Evolutionary conservation across 352 stramenopile species (phyloP).

Genomic region (Pythium brassicae): DNA sequence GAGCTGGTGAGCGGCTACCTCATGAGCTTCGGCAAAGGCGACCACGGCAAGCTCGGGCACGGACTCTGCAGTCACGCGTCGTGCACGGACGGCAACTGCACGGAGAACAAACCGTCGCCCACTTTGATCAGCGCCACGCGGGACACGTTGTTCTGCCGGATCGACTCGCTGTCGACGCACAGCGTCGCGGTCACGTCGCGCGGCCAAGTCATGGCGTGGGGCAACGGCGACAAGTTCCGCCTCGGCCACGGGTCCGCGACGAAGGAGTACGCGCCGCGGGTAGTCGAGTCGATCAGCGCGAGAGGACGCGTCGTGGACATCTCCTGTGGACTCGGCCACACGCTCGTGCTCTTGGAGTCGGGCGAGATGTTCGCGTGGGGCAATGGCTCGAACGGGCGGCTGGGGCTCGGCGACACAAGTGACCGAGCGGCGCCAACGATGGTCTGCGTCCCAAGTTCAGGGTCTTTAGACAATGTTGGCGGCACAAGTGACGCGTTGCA

Average conservation of each 20-base stretch:
- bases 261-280: conserved; percentile 67
- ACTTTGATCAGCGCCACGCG: conserved; percentile 55
- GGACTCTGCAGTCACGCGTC: conserved; percentile 59
- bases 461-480: background rate
- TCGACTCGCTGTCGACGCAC: conserved; percentile 84
- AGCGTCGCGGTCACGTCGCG: conserved; percentile 65
- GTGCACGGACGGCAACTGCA: conserved; percentile 76
- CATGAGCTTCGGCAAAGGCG: conserved; percentile 84
- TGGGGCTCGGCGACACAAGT: conserved; percentile 73
- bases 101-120: conserved; percentile 72
- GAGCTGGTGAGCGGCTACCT: conserved; percentile 35
- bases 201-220: conserved; percentile 73
- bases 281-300: conserved; percentile 51
- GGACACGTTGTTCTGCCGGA: conserved; percentile 49
- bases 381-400: conserved; percentile 79
- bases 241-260: conserved; percentile 65
- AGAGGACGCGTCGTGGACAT: conserved; percentile 61
- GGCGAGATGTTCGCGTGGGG: conserved; percentile 82
- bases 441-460: background rate
- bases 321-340: conserved; percentile 64
- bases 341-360: conserved; percentile 46
- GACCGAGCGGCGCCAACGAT: conserved; percentile 57
- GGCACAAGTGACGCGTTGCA: background rate
- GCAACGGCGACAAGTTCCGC: conserved; percentile 81
- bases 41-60: conserved; percentile 80